Percentiles rank a stretch among this genome's conserved stretches.
These are phyloP conservation scores for Eimeria nieschulzi DNA, from an alignment of 169 alveolate species.

Conservation along the genomic window DNA sequence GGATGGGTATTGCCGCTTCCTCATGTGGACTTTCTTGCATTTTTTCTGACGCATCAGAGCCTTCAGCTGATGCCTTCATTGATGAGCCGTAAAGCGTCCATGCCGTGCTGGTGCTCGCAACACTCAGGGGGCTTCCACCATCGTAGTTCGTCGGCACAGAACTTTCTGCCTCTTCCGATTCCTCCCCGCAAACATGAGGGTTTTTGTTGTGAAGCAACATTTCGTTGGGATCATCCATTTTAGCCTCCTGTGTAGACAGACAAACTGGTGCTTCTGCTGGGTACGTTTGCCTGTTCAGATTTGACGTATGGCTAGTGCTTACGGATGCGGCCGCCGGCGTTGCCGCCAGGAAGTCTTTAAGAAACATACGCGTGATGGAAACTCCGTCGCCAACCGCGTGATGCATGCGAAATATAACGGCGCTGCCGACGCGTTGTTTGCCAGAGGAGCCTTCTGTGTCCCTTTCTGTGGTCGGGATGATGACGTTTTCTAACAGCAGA, in stretches of 20 bases:
- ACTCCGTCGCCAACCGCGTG: slow-evolving; percentile 71
- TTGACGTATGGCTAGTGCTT: neutral
- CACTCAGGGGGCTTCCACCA: slow-evolving; percentile 22
- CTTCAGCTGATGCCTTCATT: slow-evolving; percentile 10
- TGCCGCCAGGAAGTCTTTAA: slow-evolving; percentile 44
- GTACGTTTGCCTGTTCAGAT: too few relatives aligned
- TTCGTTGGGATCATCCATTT: neutral
- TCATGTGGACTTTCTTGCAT: neutral
- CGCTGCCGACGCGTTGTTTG: slow-evolving; percentile 40
- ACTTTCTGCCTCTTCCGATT: neutral
- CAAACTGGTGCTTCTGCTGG: neutral
- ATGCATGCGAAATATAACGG: slow-evolving; percentile 65
- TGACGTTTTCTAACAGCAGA: slow-evolving; percentile 40
- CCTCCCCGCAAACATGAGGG: too few relatives aligned
- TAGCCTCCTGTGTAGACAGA: neutral
- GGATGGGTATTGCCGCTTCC: neutral
- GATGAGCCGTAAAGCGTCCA: slow-evolving; percentile 23
- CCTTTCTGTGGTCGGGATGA: neutral
- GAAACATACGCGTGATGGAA: slow-evolving; percentile 66
- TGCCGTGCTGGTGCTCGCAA: slow-evolving; percentile 34
- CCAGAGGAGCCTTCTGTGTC: neutral
- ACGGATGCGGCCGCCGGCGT: slow-evolving; percentile 12
- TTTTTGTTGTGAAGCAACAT: neutral
- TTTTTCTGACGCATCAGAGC: neutral
- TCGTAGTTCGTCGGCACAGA: neutral